Conservation (phyloP, 2,329 filamentous ascomycete species). For the Hypoxylon sp. region DNA sequence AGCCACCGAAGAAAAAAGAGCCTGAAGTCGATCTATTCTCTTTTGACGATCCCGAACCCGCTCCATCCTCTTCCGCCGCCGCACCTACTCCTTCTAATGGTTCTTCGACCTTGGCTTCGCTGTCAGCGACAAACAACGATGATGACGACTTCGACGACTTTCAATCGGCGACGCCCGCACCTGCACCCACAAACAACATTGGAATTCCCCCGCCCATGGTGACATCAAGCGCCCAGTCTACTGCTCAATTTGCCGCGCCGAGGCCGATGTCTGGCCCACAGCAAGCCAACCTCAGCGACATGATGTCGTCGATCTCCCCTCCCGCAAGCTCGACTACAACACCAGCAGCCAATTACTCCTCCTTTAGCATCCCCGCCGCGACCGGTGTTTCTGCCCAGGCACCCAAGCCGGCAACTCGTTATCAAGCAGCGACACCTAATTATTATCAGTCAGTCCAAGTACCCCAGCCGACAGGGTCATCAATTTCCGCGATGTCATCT, state of each 20-base stretch:
- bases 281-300: slow-evolving; percentile 79
- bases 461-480: slow-evolving; percentile 48
- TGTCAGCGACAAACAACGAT: slow-evolving; percentile 55
- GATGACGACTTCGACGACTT: slow-evolving; percentile 94
- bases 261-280: slow-evolving; percentile 86
- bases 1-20: slow-evolving; percentile 81
- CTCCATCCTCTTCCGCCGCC: slow-evolving; percentile 52
- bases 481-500: slow-evolving; percentile 40
- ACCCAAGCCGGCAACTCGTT: slow-evolving; percentile 67
- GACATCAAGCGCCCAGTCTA: slow-evolving; percentile 62
- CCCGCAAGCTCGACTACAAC: slow-evolving; percentile 65
- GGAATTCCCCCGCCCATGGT: slow-evolving; percentile 58
- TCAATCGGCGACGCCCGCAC: slow-evolving; percentile 90
- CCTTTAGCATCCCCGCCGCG: slow-evolving; percentile 62
- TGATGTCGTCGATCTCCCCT: slow-evolving; percentile 85
- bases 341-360: slow-evolving; percentile 69
- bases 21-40: slow-evolving; percentile 94
- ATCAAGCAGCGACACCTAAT: slow-evolving; percentile 84
- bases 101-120: slow-evolving; percentile 56
- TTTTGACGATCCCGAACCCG: slow-evolving; percentile 78
- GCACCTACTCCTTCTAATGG: slow-evolving; percentile 55
- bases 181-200: slow-evolving; percentile 57
- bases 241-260: slow-evolving; percentile 79
- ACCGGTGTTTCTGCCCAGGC: slow-evolving; percentile 51
- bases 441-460: slow-evolving; percentile 86